These are phyloP conservation scores for Rhizoclosmatium globosum DNA, from an alignment of 192 early-diverging fungal species.

Conservation along the genomic window DNA sequence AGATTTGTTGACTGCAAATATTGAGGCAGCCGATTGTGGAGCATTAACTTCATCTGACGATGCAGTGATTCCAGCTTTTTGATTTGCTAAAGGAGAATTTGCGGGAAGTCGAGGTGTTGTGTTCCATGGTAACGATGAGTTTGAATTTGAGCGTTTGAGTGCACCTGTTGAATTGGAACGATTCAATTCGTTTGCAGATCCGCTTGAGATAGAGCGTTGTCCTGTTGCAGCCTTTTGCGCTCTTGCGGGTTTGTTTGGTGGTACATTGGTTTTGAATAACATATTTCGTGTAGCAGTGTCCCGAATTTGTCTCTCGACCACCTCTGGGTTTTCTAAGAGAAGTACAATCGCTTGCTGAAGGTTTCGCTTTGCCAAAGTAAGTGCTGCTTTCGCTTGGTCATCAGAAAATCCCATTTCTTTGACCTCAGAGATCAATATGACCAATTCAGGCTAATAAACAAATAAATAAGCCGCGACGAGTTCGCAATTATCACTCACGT, in stretches of 20 bases:
- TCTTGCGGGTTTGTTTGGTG: background rate
- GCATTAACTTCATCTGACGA: background rate
- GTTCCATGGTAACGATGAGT: background rate
- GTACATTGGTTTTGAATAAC: background rate
- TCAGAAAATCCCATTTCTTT: conserved; percentile 74
- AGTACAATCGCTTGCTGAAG: conserved; percentile 67
- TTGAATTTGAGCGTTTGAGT: background rate
- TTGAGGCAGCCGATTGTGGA: background rate
- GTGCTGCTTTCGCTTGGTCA: conserved; percentile 67
- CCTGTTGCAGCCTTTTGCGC: no score
- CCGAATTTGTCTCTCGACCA: conserved; percentile 56
- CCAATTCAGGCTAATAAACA: conserved; percentile 25
- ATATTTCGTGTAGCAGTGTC: conserved; percentile 26
- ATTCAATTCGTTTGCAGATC: background rate
- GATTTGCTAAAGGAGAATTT: background rate
- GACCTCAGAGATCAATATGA: conserved; percentile 56
- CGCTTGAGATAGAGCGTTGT: background rate
- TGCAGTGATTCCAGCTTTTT: background rate
- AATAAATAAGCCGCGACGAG: background rate
- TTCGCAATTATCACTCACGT: background rate
- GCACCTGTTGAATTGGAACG: background rate
- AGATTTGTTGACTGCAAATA: background rate
- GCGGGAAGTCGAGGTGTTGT: conserved; percentile 3
- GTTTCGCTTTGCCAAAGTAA: conserved; percentile 61
- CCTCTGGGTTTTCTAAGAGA: conserved; percentile 65